These are phyloP conservation scores for Marchantia polymorpha DNA, from an alignment of 225 moss, liverwort and hornwort species.

Conservation along the genomic window DNA sequence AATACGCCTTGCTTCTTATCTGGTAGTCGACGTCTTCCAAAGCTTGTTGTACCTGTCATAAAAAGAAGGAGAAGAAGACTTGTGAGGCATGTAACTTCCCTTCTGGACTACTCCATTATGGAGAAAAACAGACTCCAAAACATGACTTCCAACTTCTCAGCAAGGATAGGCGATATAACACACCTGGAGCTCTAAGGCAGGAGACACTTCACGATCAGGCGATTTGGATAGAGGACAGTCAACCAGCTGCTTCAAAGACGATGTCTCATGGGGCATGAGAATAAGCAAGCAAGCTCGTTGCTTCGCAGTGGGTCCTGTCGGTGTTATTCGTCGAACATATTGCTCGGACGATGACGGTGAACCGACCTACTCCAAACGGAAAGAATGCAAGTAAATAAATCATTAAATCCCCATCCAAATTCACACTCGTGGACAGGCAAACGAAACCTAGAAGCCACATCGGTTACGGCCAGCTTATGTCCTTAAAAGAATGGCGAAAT, in stretches of 20 bases:
- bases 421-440: not conserved
- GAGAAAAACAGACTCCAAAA: not conserved
- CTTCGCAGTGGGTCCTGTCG: constrained; percentile 32
- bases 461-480: not conserved
- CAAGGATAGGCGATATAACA: not conserved
- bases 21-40: constrained; percentile 24
- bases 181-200: constrained; percentile 27
- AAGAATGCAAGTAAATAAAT: not conserved
- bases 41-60: constrained; percentile 30
- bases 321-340: constrained; percentile 33
- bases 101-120: not conserved
- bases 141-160: too few relatives aligned
- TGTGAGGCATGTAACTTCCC: not conserved
- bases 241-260: constrained; percentile 31
- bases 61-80: not conserved
- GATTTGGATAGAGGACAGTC: constrained; percentile 19
- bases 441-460: not conserved
- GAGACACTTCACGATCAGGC: not conserved
- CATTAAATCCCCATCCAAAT: not conserved
- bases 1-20: constrained; percentile 34
- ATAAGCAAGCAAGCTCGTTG: constrained; percentile 27
- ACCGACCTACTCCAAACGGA: constrained; percentile 28
- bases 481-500: not conserved
- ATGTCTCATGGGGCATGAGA: constrained; percentile 33
- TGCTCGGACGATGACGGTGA: constrained; percentile 39